Percentiles rank a stretch among this genome's conserved stretches.
These are phyloP conservation scores for Cyathus olla DNA, from an alignment of 1,284 basidiomycete genomes.

Conservation along the genomic window DNA sequence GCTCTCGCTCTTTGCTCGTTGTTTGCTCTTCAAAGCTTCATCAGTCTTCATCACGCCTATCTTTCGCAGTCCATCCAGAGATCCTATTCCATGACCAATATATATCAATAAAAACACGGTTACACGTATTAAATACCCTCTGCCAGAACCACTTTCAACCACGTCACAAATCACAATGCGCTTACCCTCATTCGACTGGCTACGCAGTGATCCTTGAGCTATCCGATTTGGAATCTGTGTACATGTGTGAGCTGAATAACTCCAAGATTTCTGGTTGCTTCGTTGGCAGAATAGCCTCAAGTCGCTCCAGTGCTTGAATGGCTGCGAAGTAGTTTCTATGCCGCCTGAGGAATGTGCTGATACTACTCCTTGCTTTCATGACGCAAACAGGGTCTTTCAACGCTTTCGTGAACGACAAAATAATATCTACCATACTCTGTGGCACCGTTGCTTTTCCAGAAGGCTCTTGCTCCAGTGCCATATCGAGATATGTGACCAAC, in stretches of 20 bases:
- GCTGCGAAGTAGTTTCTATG: conserved; percentile 32
- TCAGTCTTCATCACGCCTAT: too few species aligned
- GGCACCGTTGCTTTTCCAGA: conserved; percentile 33
- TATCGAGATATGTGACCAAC: conserved; percentile 38
- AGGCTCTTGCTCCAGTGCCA: conserved; percentile 35
- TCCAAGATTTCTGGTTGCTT: conserved; percentile 27
- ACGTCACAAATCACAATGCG: too few species aligned
- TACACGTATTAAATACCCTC: too few species aligned
- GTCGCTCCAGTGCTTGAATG: conserved; percentile 25
- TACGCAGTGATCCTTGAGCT: too few species aligned
- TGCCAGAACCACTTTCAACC: too few species aligned
- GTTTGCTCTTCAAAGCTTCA: too few species aligned
- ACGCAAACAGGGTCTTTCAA: conserved; percentile 36
- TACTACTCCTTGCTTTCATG: conserved; percentile 36
- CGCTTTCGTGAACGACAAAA: conserved; percentile 38
- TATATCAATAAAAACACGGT: too few species aligned
- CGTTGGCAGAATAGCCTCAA: conserved; percentile 26
- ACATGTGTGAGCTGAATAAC: conserved; percentile 45
- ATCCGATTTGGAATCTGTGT: conserved; percentile 28
- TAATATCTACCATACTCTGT: conserved; percentile 39
- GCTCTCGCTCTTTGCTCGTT: too few species aligned
- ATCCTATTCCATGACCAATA: too few species aligned
- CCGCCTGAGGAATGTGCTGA: conserved; percentile 33
- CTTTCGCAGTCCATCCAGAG: too few species aligned
- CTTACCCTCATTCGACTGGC: too few species aligned